A percentile compares a stretch with the other conserved stretches of the same genome.
phyloP scores from a whole-genome alignment of 148 eudicot genomes.

The Rhododendron vialii region DNA sequence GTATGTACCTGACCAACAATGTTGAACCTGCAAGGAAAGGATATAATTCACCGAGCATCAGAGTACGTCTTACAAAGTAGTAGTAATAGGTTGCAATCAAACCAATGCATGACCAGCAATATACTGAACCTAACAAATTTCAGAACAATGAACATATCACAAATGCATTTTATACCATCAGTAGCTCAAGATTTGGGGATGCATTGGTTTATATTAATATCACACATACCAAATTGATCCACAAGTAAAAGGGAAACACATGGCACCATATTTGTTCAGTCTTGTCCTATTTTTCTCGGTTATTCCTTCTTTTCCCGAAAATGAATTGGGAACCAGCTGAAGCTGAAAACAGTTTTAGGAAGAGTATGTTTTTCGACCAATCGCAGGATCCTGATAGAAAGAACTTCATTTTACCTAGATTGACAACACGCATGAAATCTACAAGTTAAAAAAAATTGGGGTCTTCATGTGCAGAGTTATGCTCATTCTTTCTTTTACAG shows the following conservation, averaged over 20 bases:
- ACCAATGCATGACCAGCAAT: background rate
- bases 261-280: background rate
- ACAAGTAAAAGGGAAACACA: background rate
- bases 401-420: background rate
- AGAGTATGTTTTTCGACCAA: background rate
- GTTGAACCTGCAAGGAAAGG: constrained; percentile 78
- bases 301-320: background rate
- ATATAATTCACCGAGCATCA: background rate
- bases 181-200: background rate
- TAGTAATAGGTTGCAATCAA: background rate
- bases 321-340: background rate
- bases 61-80: background rate
- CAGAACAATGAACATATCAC: background rate
- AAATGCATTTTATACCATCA: background rate
- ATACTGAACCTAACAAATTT: background rate
- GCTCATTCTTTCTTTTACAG: background rate
- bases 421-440: background rate
- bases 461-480: background rate
- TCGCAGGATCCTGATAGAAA: background rate
- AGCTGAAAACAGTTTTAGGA: background rate
- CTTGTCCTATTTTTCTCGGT: background rate
- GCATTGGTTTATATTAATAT: background rate
- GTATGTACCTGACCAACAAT: constrained; percentile 88
- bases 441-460: too few species aligned
- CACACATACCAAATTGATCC: background rate